Base-by-base conservation (phyloP, 768 basidiomycete genomes). In the Bullera alba region DNA sequence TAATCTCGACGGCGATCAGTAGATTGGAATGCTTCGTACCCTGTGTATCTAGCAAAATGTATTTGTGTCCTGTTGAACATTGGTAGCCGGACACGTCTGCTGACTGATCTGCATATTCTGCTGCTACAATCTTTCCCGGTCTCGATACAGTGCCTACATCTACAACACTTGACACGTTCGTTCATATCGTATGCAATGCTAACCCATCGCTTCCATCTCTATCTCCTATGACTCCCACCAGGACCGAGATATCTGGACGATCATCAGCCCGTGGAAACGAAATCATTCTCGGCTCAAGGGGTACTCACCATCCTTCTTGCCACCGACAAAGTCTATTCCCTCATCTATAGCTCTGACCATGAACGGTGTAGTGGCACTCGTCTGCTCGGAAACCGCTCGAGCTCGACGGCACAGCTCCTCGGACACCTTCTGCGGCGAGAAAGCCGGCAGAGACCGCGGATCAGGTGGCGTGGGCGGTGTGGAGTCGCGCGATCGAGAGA, bases 291-390 rank as follows among this genome's bases (percentile, higher is more conserved):
- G 19, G 47, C 8, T 5, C 5, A 37, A 8, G 23, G 47, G 19
- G 8, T 28, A 66, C 80, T 67, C 53, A 86, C 87, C 88, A 74
- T 92, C 88, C 44, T 80, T 79, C 75, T 92, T 92, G 26, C 89
- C 89, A 34, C 88, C 88, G 16, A 76, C 75, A 69, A 87, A 90
- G 29, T 71, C 71, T 62, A 80, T 79, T 15, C 87, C 87, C 44
- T 79, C 79, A 60, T 89, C 83, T 56, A 80, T 76, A 21, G 89
- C 87, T 17, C 85, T 78, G n/a, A 83, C 73, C 46, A 81, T 86
- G 73, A 92, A 92, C n/a, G 89, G 89, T 30, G 85, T 80, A 7
- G 57, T 58, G 21, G 57, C 60, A 15, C 50, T 63, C 16, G 57
- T 58, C 30, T 65, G 49, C 44, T 69, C 69, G 5, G 56, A 57